Evolutionary conservation across 2,329 filamentous ascomycete genomes (phyloP), one percentile per base, ranked within the genome.

Genomic region (Paraphoma chrysanthemicola): DNA sequence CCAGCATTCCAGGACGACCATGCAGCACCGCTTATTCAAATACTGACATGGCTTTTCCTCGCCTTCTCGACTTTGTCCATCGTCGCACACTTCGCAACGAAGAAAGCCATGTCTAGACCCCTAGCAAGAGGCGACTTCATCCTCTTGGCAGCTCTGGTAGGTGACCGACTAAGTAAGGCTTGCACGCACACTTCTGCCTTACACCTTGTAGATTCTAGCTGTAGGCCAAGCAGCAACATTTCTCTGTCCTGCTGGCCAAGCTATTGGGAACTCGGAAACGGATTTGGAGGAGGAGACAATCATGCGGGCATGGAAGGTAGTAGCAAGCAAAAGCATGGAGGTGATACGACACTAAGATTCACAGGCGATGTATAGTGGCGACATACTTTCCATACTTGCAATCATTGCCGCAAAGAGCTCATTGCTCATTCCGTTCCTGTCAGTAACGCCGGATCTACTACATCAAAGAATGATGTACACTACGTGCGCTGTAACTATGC

Each of bases 21-120:
- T 50, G 56, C 53, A 11, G 48, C 53, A 8, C 57, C 50, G 3
- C 33, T 59, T 16, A 52, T 57, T 4, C 57, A 59, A 10, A 53
- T 59, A 1, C 48, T 59, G 4, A 23, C 56, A 11, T 59, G 53
- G 56, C 44, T 60, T 0, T 57, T 60, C 4, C 47, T 57, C 2
- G 33, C 50, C 3, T 57, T 57, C 39, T 54, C 54, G 1, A 54
- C 9, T n/a, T 12, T 44, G 17, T 44, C 54, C 5, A 31, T 57
- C 1, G 16, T 38, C 11, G 51, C 54, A 10, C 50, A 60, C 18
- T 56, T 57, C 18, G 51, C 54, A 28, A 57, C 57, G 3, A 60
- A 57, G 33, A 51, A 29, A 12, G 50, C 43, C 10, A 47, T 57
- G 36, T 42, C 54, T 0, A 54, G n/a, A 30, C 57, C 14, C 0